A percentile compares a stretch with the other conserved stretches of the same genome.
These are phyloP conservation scores for Ramaria sp. DNA, from an alignment of 768 basidiomycete genomes.

Conservation along the genomic window DNA sequence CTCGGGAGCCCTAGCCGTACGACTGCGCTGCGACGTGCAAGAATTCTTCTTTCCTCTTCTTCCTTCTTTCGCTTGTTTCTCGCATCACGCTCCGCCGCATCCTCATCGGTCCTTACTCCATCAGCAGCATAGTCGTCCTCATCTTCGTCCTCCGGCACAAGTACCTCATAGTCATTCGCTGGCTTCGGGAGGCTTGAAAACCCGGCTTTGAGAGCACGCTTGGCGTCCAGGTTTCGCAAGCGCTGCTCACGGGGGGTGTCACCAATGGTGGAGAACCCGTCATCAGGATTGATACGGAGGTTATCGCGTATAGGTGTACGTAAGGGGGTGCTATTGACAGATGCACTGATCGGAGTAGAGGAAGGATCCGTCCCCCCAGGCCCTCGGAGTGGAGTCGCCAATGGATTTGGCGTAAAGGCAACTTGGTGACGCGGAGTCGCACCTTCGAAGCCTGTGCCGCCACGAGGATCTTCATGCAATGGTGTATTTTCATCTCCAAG, in stretches of 20 bases:
- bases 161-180: slow-evolving; percentile 94
- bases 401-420: slow-evolving; percentile 91
- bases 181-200: slow-evolving; percentile 83
- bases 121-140: slow-evolving; percentile 29
- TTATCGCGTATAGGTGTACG: slow-evolving; percentile 93
- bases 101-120: slow-evolving; percentile 51
- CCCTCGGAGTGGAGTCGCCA: slow-evolving; percentile 67
- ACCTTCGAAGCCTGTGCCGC: slow-evolving; percentile 87
- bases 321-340: slow-evolving; percentile 62
- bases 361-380: slow-evolving; percentile 28
- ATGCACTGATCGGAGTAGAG: slow-evolving; percentile 25
- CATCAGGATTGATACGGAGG: slow-evolving; percentile 75
- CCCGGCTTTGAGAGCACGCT: slow-evolving; percentile 67
- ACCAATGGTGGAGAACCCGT: slow-evolving; percentile 41
- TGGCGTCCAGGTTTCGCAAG: slow-evolving; percentile 47
- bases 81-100: slow-evolving; percentile 88
- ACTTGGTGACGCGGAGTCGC: slow-evolving; percentile 90
- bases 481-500: slow-evolving; percentile 98
- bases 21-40: slow-evolving; percentile 73
- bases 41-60: slow-evolving; percentile 64
- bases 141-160: slow-evolving; percentile 82
- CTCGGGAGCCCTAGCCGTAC: slow-evolving; percentile 80
- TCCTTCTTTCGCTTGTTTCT: slow-evolving; percentile 51
- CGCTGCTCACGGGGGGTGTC: slow-evolving; percentile 73
- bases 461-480: slow-evolving; percentile 58